A percentile compares a stretch with the other conserved stretches of the same genome.
These are phyloP conservation scores for Anaeramoeba ignava DNA, from an alignment of 78 protist species.

Conservation along the genomic window DNA sequence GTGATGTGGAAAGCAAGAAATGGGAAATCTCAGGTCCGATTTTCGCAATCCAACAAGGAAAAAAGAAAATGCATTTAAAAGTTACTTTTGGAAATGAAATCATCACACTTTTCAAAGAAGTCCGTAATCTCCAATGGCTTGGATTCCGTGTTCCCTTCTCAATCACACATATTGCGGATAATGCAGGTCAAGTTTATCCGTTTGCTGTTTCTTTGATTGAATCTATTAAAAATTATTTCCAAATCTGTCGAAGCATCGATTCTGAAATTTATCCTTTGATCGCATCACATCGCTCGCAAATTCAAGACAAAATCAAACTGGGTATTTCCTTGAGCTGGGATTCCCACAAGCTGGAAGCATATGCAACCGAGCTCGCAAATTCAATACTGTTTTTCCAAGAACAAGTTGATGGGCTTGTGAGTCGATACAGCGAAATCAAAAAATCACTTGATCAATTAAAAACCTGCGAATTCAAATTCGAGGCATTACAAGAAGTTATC, in stretches of 20 bases:
- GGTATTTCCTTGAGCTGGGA: conserved; percentile 29
- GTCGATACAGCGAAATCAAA: background rate
- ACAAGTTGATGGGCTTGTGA: background rate
- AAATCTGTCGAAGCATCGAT: conserved; percentile 25
- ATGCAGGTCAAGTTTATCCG: conserved; percentile 53
- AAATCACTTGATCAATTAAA: background rate
- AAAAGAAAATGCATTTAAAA: conserved; percentile 25
- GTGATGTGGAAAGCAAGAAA: conserved; percentile 22
- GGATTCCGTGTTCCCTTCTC: conserved; percentile 47
- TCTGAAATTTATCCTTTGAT: conserved; percentile 38
- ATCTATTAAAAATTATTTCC: conserved; percentile 42
- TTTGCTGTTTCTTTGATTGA: conserved; percentile 52
- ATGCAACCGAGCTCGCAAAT: background rate
- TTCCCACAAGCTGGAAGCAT: background rate
- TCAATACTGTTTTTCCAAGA: background rate
- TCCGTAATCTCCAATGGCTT: conserved; percentile 51
- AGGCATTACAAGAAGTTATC: background rate
- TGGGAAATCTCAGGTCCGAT: conserved; percentile 40
- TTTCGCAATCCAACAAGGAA: conserved; percentile 27
- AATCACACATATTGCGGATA: conserved; percentile 25
- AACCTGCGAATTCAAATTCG: conserved; percentile 19
- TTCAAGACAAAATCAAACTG: conserved; percentile 41
- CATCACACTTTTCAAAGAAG: conserved; percentile 60
- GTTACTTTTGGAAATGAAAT: conserved; percentile 58
- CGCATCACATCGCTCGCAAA: conserved; percentile 36